Conservation (phyloP, 2,329 filamentous ascomycete species). For the Xylaria sp. region DNA sequence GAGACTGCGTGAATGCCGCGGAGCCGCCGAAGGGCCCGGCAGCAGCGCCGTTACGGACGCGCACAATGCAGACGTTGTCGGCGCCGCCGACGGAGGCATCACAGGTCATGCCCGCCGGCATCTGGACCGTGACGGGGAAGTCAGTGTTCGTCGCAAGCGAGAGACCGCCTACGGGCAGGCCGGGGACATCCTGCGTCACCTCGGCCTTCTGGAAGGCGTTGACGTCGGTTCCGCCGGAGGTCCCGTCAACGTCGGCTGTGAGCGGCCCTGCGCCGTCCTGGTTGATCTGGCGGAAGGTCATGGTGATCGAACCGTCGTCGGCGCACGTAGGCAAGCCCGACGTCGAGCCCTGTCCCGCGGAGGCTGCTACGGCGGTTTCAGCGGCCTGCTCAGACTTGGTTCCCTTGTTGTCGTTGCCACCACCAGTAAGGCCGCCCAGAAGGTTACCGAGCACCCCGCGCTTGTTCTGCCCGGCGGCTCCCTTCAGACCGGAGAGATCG, state of each 20-base stretch:
- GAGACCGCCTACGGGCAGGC: constrained; percentile 65
- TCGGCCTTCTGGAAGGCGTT: constrained; percentile 69
- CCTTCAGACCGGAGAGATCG: constrained; percentile 47
- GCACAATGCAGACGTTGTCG: constrained; percentile 72
- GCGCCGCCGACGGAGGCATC: constrained; percentile 68
- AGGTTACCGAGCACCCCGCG: constrained; percentile 28
- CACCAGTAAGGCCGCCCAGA: constrained; percentile 47
- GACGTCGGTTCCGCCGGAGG: constrained; percentile 70
- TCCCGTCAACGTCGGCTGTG: constrained; percentile 68
- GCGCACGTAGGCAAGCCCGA: constrained; percentile 69
- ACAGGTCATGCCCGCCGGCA: constrained; percentile 76
- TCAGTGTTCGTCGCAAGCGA: constrained; percentile 70
- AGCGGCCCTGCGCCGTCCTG: constrained; percentile 76
- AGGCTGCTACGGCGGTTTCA: constrained; percentile 65
- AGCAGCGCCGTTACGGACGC: constrained; percentile 69
- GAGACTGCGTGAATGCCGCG: constrained; percentile 71
- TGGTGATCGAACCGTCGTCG: constrained; percentile 69
- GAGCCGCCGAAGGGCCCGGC: constrained; percentile 76
- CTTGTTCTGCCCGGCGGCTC: constrained; percentile 34
- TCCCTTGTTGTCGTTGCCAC: constrained; percentile 49
- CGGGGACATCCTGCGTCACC: constrained; percentile 71
- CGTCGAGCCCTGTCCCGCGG: constrained; percentile 64
- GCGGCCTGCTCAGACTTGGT: constrained; percentile 55
- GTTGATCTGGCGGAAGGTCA: constrained; percentile 78
- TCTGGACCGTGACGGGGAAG: constrained; percentile 72